phyloP scores from a whole-genome alignment of 352 stramenopile species.

The Proteromonas lacertae region DNA sequence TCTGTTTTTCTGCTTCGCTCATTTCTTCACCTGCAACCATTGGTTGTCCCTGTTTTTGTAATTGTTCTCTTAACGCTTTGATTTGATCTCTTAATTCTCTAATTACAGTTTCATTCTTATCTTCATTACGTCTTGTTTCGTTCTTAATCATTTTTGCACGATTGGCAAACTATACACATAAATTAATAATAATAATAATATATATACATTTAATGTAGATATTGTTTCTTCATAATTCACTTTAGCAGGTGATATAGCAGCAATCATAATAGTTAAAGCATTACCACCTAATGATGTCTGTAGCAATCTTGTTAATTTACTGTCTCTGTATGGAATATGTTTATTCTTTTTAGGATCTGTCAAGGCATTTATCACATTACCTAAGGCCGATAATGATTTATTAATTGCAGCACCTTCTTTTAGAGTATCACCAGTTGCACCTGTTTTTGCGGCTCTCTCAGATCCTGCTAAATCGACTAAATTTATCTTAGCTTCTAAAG shows the following conservation, averaged over 20 bases:
- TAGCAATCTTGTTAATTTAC: too few species aligned
- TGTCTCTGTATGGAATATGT: too few species aligned
- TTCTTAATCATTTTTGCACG: conserved; percentile 61
- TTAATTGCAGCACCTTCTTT: conserved; percentile 65
- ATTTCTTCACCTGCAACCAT: conserved; percentile 29
- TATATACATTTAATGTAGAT: too few species aligned
- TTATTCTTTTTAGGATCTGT: conserved; percentile 12
- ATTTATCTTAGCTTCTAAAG: conserved; percentile 47
- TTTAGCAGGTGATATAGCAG: conserved; percentile 47
- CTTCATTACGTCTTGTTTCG: conserved; percentile 48
- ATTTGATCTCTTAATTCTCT: conserved; percentile 54
- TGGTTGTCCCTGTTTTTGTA: conserved; percentile 29
- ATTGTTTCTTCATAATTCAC: conserved; percentile 55
- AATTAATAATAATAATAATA: conserved; percentile 12
- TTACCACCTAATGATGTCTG: conserved; percentile 56
- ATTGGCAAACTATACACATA: conserved; percentile 58
- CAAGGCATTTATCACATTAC: conserved; percentile 1
- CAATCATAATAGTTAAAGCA: conserved; percentile 58
- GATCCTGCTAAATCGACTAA: too few species aligned
- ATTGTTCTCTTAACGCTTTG: conserved; percentile 30
- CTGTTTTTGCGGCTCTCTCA: too few species aligned
- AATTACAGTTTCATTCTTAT: conserved; percentile 54
- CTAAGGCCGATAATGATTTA: conserved; percentile 41
- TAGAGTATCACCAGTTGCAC: too few species aligned
- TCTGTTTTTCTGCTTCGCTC: conserved; percentile 27